phyloP scores from a whole-genome alignment of 495 filamentous ascomycete species.

The Tirmania nivea region DNA sequence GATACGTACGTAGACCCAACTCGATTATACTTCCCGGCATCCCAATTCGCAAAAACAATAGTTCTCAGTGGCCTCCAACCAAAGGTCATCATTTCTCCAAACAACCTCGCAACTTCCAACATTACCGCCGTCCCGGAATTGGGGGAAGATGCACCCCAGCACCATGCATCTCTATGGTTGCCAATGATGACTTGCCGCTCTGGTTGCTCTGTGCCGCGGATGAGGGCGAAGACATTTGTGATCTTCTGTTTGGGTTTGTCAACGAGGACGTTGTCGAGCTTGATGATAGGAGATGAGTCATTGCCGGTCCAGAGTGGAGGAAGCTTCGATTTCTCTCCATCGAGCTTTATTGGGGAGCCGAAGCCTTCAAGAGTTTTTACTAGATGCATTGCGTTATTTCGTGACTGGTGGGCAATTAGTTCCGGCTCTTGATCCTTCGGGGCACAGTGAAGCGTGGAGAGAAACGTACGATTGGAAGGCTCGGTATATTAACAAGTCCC shows the following conservation, averaged over 20 bases:
- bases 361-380: conserved; percentile 55
- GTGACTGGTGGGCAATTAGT: conserved; percentile 24
- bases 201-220: conserved; percentile 56
- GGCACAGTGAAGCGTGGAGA: background rate
- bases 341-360: conserved; percentile 34
- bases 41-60: conserved; percentile 91
- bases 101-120: conserved; percentile 63
- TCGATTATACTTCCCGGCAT: conserved; percentile 77
- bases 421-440: too few relatives aligned
- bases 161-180: conserved; percentile 86
- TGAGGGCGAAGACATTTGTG: conserved; percentile 70
- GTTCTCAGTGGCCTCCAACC: conserved; percentile 86
- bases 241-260: conserved; percentile 64
- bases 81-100: conserved; percentile 47
- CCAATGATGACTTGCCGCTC: conserved; percentile 80
- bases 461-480: conserved; percentile 40
- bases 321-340: too few relatives aligned
- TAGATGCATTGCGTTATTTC: conserved; percentile 66
- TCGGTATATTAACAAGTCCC: conserved; percentile 64
- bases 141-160: conserved; percentile 67
- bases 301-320: conserved; percentile 50
- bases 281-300: conserved; percentile 48
- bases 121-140: conserved; percentile 80
- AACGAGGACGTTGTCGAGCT: conserved; percentile 73
- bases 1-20: conserved; percentile 56